A percentile compares a stretch with the other conserved stretches of the same genome.
phyloP scores from a whole-genome alignment of 1,284 basidiomycete species.

The Agaricales sp. region DNA sequence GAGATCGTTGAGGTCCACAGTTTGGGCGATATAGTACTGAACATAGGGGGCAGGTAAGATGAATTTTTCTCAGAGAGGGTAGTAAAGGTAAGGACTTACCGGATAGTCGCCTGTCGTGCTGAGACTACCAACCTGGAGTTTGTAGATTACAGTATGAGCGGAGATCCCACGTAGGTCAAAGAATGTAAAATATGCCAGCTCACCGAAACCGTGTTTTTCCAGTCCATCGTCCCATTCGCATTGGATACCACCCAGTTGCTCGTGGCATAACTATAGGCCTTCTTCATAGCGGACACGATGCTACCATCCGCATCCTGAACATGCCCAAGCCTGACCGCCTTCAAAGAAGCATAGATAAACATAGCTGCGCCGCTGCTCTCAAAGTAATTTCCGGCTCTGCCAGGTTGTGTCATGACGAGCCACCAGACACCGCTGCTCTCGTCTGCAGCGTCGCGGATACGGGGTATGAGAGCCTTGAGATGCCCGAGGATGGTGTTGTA shows the following conservation, averaged over 20 bases:
- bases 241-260: slow-evolving; percentile 31
- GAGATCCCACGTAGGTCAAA: slow-evolving; percentile 1
- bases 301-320: slow-evolving; percentile 27
- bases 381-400: slow-evolving; percentile 34
- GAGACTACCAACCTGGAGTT: slow-evolving; percentile 33
- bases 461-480: slow-evolving; percentile 25
- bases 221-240: slow-evolving; percentile 32
- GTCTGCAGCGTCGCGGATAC: slow-evolving; percentile 29
- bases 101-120: slow-evolving; percentile 27
- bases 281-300: slow-evolving; percentile 25
- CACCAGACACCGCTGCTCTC: slow-evolving; percentile 33
- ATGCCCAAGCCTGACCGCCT: slow-evolving; percentile 31
- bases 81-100: slow-evolving; percentile 17
- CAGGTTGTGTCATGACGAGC: slow-evolving; percentile 39
- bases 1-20: slow-evolving; percentile 30
- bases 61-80: slow-evolving; percentile 1
- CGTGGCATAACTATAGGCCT: slow-evolving; percentile 32
- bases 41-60: slow-evolving; percentile 2
- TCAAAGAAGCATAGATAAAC: slow-evolving; percentile 37
- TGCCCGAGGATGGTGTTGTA: slow-evolving; percentile 21
- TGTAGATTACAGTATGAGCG: slow-evolving; percentile 2
- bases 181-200: slow-evolving; percentile 9
- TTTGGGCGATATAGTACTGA: slow-evolving; percentile 33
- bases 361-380: slow-evolving; percentile 37
- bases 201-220: slow-evolving; percentile 32